Evolutionary conservation across 2,329 filamentous ascomycete genomes (phyloP), one percentile per base, ranked within the genome.

Genomic region (Dactylonectria estremocensis): DNA sequence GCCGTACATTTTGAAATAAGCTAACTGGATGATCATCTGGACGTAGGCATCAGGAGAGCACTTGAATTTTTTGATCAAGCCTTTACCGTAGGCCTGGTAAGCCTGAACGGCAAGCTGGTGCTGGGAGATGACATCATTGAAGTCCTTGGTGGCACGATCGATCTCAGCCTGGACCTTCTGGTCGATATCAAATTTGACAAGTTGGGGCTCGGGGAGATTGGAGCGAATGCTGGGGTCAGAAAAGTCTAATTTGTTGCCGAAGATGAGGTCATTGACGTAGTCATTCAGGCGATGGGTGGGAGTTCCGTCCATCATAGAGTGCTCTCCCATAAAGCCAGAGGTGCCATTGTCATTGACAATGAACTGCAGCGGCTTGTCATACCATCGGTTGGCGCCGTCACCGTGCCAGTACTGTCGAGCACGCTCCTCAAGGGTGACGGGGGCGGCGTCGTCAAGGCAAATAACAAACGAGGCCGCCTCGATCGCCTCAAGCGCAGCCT

Each of bases 281-380:
- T 99, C 96, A 82, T 98, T 99, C 16, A 99, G 88, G 50, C 97
- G 92, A 83, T 98, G 96, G 2, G 97, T 99, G 1, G 97, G 95
- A 7, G 96, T 99, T 72, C 97, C 96, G 80, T 99, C 96, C 97
- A 99, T 99, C 96, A 99, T 98, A 77, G 93, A 97, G 88, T 99
- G 96, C 84, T 99, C 96, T 78, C 96, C 96, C 88, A 95, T 95
- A 88, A 99, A 99, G 69, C 96, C 96, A 2, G 96, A 93, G 8
- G 96, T 97, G 75, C 96, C 96, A 81, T 99, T 99, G 80, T 99
- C 95, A 82, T 97, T 98, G 84, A 99, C 82, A 80, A 99, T 97
- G 85, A 99, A 98, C 83, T 99, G 95, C 61, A 97, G 86, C 6
- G 96, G 96, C 88, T 99, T 99, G 88, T 99, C 96, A 79, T 91